Evolutionary conservation across 2,329 filamentous ascomycete species (phyloP).

Genomic region (Lizonia empirigonia): DNA sequence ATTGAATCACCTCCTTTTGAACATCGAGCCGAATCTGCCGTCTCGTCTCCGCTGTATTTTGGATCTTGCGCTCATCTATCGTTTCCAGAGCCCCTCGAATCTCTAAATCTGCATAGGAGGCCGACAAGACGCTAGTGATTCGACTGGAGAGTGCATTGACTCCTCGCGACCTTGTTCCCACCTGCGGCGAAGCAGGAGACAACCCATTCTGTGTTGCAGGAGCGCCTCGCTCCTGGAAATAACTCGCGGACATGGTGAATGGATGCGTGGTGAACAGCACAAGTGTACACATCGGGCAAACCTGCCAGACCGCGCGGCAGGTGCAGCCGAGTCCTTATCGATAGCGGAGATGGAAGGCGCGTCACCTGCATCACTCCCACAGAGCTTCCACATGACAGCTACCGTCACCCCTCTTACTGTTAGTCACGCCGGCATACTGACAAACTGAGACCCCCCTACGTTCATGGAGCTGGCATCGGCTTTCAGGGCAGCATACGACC

Average conservation of each 20-base stretch:
- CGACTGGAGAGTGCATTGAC: slow-evolving; percentile 77
- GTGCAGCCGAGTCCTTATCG: slow-evolving; percentile 36
- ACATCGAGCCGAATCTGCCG: slow-evolving; percentile 80
- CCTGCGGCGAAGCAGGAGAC: slow-evolving; percentile 36
- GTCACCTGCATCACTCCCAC: slow-evolving; percentile 31
- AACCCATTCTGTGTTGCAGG: slow-evolving; percentile 35
- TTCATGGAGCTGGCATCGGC: slow-evolving; percentile 31
- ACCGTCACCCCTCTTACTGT: slow-evolving; percentile 19
- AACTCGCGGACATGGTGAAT: slow-evolving; percentile 37
- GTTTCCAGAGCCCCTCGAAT: slow-evolving; percentile 83
- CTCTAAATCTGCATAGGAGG: slow-evolving; percentile 90
- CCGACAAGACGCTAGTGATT: slow-evolving; percentile 82
- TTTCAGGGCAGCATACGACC: slow-evolving; percentile 25
- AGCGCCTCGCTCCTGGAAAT: slow-evolving; percentile 40
- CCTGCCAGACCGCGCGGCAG: slow-evolving; percentile 18
- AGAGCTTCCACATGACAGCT: slow-evolving; percentile 30
- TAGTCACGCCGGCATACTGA: slow-evolving; percentile 29
- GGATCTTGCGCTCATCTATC: slow-evolving; percentile 72
- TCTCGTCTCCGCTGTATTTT: slow-evolving; percentile 78
- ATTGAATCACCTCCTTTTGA: slow-evolving; percentile 90
- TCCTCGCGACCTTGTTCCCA: slow-evolving; percentile 36
- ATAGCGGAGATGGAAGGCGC: slow-evolving; percentile 25
- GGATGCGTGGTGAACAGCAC: slow-evolving; percentile 5
- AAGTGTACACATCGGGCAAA: slow-evolving; percentile 23
- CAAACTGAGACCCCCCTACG: slow-evolving; percentile 20